These are phyloP conservation scores for Linum lewisii DNA, from an alignment of 345 rosid genomes.

Conservation along the genomic window DNA sequence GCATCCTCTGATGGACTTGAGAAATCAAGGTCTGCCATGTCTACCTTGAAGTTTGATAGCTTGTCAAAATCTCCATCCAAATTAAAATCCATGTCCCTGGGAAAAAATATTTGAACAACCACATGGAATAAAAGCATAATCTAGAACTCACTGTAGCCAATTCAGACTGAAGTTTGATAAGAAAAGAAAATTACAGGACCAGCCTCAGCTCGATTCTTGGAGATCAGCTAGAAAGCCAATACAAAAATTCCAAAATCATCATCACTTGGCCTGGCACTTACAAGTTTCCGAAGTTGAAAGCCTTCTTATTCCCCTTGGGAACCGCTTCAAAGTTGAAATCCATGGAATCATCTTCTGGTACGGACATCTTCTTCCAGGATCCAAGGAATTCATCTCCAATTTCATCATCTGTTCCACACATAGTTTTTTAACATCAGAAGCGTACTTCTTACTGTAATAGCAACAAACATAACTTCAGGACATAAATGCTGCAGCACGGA, in stretches of 20 bases:
- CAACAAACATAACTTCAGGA: constrained; percentile 2
- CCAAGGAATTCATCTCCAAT: constrained; percentile 62
- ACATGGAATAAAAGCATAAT: background rate
- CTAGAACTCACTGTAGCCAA: background rate
- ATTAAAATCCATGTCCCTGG: constrained; percentile 79
- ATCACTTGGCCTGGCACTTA: constrained; percentile 31
- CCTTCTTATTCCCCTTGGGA: constrained; percentile 49
- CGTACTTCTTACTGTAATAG: background rate
- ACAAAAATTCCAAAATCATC: background rate
- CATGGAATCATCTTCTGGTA: constrained; percentile 47
- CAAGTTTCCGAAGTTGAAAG: constrained; percentile 62
- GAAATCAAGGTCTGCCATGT: constrained; percentile 79
- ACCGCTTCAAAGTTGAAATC: constrained; percentile 54
- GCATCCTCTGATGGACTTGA: constrained; percentile 39
- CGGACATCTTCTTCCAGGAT: constrained; percentile 64
- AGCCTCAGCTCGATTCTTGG: background rate
- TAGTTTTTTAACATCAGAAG: background rate
- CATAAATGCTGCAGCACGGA: background rate
- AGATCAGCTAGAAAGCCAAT: background rate
- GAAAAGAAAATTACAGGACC: constrained; percentile 1
- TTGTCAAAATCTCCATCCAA: constrained; percentile 65
- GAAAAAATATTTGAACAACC: background rate
- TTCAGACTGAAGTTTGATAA: background rate
- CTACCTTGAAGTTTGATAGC: constrained; percentile 61
- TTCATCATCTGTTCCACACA: constrained; percentile 44